Conservation (phyloP, 2,329 filamentous ascomycete genomes). For the Chrysosporium keratinophilum region DNA sequence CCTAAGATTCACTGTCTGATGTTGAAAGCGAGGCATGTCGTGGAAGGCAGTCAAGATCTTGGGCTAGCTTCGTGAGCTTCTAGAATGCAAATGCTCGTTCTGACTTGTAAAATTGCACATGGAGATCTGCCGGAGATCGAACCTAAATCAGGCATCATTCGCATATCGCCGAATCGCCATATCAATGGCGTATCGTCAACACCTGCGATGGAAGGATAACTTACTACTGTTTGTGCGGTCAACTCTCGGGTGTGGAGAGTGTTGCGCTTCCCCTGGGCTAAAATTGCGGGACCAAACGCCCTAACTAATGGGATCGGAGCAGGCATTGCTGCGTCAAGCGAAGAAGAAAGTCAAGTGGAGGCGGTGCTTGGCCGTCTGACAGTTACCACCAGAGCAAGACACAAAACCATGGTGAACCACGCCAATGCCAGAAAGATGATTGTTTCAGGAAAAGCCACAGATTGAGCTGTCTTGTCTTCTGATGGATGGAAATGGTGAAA, state of each 20-base stretch:
- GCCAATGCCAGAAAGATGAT: slow-evolving; percentile 1
- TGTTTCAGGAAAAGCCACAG: slow-evolving; percentile 12
- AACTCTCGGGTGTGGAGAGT: slow-evolving; percentile 1
- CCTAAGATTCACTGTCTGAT: background rate
- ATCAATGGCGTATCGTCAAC: background rate
- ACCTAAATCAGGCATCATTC: slow-evolving; percentile 10
- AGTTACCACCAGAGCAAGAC: slow-evolving; percentile 5
- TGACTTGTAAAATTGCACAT: slow-evolving; percentile 11
- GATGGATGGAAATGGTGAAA: background rate
- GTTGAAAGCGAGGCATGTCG: background rate
- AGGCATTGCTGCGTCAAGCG: slow-evolving; percentile 11
- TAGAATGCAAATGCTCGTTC: slow-evolving; percentile 8
- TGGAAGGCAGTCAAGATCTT: background rate
- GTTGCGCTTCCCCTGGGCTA: slow-evolving; percentile 3
- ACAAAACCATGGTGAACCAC: slow-evolving; percentile 11
- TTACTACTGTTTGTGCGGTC: background rate
- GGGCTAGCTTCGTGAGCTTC: slow-evolving; percentile 5
- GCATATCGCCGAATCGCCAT: background rate
- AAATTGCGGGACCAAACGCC: slow-evolving; percentile 6
- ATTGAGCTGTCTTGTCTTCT: background rate
- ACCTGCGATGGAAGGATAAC: background rate
- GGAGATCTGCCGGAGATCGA: slow-evolving; percentile 9
- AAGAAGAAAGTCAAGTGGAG: slow-evolving; percentile 13
- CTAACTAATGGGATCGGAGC: slow-evolving; percentile 14
- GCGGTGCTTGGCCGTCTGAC: slow-evolving; percentile 14